Conservation (phyloP, 1,284 basidiomycete genomes). For the Ceratobasidium theobromae region DNA sequence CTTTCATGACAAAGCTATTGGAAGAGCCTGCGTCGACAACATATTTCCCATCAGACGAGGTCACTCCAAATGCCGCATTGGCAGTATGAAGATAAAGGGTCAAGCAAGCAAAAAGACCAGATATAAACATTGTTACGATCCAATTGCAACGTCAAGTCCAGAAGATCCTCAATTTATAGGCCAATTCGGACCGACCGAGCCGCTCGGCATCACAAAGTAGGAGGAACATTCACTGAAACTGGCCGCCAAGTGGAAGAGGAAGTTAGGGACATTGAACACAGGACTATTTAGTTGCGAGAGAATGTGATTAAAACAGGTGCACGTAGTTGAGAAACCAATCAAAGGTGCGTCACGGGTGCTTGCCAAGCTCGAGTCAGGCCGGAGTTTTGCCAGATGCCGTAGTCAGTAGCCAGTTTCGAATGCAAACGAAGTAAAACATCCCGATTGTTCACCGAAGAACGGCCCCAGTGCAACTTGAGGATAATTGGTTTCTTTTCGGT, state of each 20-base stretch:
- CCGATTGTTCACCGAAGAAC: conserved; percentile 3
- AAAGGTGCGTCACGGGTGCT: background rate
- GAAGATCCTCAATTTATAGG: background rate
- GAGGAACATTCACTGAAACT: background rate
- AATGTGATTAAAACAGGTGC: background rate
- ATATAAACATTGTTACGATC: background rate
- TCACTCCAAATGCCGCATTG: conserved; percentile 27
- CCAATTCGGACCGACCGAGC: background rate
- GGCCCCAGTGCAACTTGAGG: background rate
- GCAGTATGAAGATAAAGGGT: background rate
- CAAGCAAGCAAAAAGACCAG: background rate
- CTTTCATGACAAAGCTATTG: conserved; percentile 30
- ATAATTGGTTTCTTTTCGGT: background rate
- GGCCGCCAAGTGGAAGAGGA: background rate
- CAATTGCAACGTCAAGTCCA: background rate
- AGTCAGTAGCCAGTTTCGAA: background rate
- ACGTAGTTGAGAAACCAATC: background rate
- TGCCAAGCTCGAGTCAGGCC: background rate
- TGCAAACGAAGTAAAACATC: background rate
- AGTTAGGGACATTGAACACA: background rate
- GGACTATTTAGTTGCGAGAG: background rate
- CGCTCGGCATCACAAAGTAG: background rate
- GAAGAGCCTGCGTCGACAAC: conserved; percentile 21
- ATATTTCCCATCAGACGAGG: conserved; percentile 18
- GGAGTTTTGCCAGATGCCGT: conserved; percentile 11